Evolutionary conservation across 2,329 filamentous ascomycete species (phyloP).

Genomic region (Elsinoe batatas): DNA sequence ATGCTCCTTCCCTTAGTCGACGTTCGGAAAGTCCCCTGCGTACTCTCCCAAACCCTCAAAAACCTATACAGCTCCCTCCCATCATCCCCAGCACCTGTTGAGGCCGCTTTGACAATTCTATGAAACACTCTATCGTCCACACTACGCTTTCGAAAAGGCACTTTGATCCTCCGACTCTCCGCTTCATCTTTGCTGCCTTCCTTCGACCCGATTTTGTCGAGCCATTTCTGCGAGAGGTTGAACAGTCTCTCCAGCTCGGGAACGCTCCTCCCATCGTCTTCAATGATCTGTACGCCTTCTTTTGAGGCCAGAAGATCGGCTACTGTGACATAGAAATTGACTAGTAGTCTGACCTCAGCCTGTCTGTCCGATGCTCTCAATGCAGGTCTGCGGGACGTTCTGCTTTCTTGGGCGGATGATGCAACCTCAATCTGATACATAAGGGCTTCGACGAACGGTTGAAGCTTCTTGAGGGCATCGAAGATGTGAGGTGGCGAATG

Average conservation of each 20-base stretch:
- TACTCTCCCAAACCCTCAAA: not conserved
- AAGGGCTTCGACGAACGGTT: not conserved
- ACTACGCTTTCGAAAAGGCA: not conserved
- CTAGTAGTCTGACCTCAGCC: not conserved
- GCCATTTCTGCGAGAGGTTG: not conserved
- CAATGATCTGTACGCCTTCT: not conserved
- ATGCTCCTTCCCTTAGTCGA: not conserved
- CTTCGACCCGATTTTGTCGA: not conserved
- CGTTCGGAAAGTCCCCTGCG: not conserved
- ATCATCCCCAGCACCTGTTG: not conserved
- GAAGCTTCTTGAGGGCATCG: not conserved
- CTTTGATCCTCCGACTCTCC: not conserved
- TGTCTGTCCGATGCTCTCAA: not conserved
- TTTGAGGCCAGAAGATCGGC: not conserved
- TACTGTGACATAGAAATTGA: not conserved
- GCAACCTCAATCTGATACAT: not conserved
- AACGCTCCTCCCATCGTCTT: not conserved
- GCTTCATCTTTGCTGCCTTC: not conserved
- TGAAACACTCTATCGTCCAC: not conserved
- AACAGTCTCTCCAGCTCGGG: not conserved
- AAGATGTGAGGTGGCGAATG: conserved; percentile 32
- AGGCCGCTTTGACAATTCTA: not conserved
- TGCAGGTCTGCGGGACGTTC: no score
- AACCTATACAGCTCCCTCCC: not conserved
- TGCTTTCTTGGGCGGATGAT: not conserved